Base-by-base conservation (phyloP, 2,329 filamentous ascomycete species). In the Fusarium buharicum region DNA sequence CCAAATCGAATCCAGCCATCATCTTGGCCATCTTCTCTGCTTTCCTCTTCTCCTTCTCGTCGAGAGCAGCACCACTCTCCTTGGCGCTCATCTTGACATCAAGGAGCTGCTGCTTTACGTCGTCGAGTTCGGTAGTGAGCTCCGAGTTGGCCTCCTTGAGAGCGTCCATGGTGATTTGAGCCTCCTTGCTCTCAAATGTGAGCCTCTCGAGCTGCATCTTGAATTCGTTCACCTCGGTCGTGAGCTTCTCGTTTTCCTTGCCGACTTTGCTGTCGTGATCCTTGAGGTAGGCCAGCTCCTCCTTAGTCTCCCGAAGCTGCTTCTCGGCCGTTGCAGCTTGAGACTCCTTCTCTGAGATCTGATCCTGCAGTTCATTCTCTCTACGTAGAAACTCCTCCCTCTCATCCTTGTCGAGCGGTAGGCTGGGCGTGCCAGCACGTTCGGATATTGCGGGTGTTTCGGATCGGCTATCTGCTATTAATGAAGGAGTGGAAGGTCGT, bases 11-110 rank as follows among this genome's bases (percentile, higher is more conserved):
- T 4, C 94, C 93, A 56, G 95, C 95, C 94, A 99, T 97, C 95
- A 99, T 99, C 84, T 97, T 91, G 38, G 95, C 95, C 95, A 99
- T 99, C 79, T 96, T 95, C 80, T 99, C 95, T 1, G 93, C 92
- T 84, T 99, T 99, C 81, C 93, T 93, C 83, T 93, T 94, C 79
- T 98, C 96, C 83, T 99, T 99, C 78, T 98, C 95, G 69, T 98
- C 94, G 17, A 96, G 81, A 14, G 92, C 90, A 9, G 93, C 93
- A 39, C 87, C 93, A 2, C 91, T 94, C 79, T 98, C 95, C 80
- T 95, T 96, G 54, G 94, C 93, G 68, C 88, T 95, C 91, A 98
- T 97, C 81, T 94, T 94, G 41, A 95, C 93, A 75, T 98, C 93
- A 16, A 98, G 84, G 48, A 99, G 86, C 73, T 97, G 93, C 76